phyloP scores from a whole-genome alignment of 1,284 basidiomycete species.

The Inonotus obliquus region DNA sequence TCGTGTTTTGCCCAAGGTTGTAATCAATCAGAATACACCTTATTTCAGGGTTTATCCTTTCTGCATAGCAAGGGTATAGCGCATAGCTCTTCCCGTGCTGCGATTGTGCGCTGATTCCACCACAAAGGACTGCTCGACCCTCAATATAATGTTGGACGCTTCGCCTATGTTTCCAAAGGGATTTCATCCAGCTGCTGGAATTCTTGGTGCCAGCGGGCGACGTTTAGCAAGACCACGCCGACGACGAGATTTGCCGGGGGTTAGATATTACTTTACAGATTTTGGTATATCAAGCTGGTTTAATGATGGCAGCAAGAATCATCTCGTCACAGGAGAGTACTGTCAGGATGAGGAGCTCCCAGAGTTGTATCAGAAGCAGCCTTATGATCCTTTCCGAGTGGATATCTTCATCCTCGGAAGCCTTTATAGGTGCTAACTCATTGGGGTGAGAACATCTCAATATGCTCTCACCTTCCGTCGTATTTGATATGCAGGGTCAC shows the following conservation, averaged over 20 bases:
- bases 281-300: constrained; percentile 33
- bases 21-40: no score
- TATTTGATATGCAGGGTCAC: no score
- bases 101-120: no score
- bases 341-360: constrained; percentile 3
- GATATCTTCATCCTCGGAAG: constrained; percentile 12
- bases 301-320: not conserved
- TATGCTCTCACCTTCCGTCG: no score
- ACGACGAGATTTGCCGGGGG: constrained; percentile 25
- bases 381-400: constrained; percentile 13
- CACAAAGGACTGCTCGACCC: constrained; percentile 37
- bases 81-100: not conserved
- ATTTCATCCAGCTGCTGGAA: constrained; percentile 25
- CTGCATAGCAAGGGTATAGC: constrained; percentile 5
- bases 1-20: no score
- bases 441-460: no score
- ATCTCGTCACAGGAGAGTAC: not conserved
- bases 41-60: constrained; percentile 6
- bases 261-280: constrained; percentile 32
- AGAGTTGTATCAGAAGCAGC: not conserved
- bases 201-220: not conserved
- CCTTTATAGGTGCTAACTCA: not conserved
- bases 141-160: constrained; percentile 40
- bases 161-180: constrained; percentile 25
- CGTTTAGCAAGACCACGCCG: constrained; percentile 29